A percentile compares a stretch with the other conserved stretches of the same genome.
These are phyloP conservation scores for Sclerotinia minor DNA, from an alignment of 2,329 filamentous ascomycete species.

Conservation along the genomic window DNA sequence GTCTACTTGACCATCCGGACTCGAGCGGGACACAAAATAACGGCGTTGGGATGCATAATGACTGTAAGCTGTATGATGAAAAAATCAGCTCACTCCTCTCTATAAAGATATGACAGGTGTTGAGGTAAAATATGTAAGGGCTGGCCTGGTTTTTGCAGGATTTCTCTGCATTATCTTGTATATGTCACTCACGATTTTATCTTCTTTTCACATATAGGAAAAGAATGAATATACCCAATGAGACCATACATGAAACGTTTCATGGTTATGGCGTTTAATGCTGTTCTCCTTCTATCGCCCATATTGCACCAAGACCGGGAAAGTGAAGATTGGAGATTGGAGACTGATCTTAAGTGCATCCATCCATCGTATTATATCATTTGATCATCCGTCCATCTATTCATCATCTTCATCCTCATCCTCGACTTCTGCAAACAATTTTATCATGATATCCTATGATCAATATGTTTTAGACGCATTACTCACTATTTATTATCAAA, in stretches of 20 bases:
- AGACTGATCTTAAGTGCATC: too few relatives aligned
- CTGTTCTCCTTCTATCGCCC: too few relatives aligned
- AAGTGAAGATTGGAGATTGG: too few relatives aligned
- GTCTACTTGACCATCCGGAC: conserved; percentile 21
- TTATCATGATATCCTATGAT: too few relatives aligned
- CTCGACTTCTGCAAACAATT: too few relatives aligned
- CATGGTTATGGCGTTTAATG: not conserved
- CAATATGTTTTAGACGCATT: too few relatives aligned
- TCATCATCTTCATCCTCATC: too few relatives aligned
- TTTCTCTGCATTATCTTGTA: conserved; percentile 21
- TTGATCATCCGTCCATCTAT: too few relatives aligned
- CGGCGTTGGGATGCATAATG: conserved; percentile 26
- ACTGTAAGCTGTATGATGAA: conserved; percentile 23
- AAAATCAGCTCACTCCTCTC: conserved; percentile 25
- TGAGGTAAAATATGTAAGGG: conserved; percentile 15
- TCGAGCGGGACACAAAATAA: conserved; percentile 9
- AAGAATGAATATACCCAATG: conserved; percentile 21
- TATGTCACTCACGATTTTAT: conserved; percentile 19
- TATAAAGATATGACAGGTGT: conserved; percentile 22
- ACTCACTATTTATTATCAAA: not conserved
- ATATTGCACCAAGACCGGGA: too few relatives aligned
- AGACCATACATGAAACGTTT: conserved; percentile 4
- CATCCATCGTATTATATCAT: too few relatives aligned
- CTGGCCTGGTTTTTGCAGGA: conserved; percentile 14
- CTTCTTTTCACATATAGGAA: conserved; percentile 11